Evolutionary conservation across 2,329 filamentous ascomycete genomes (phyloP).

Genomic region (Kalmusia sp.): DNA sequence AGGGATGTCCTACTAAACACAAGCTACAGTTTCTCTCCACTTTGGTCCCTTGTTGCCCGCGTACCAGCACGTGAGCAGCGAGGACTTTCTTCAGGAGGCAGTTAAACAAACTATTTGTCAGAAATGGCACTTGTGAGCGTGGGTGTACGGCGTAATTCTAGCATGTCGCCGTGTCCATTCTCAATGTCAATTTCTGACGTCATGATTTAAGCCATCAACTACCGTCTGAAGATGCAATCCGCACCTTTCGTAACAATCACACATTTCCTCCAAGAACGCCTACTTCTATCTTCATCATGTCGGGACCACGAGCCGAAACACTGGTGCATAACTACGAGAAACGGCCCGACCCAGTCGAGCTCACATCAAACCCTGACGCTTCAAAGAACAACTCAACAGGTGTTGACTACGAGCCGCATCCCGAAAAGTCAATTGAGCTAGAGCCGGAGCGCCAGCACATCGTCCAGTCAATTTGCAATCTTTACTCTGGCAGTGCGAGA

Average conservation of each 20-base stretch:
- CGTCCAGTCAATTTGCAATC: conserved; percentile 50
- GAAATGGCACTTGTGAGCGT: no score
- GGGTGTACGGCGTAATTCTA: neutral
- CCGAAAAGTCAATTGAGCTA: conserved; percentile 25
- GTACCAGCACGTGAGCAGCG: no score
- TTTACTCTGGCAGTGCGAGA: conserved; percentile 57
- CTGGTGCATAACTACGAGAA: conserved; percentile 26
- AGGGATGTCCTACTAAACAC: no score
- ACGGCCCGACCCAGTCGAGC: conserved; percentile 31
- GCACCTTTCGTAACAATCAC: neutral
- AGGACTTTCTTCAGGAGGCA: no score
- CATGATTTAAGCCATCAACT: neutral
- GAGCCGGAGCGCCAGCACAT: conserved; percentile 47
- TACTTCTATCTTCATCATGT: conserved; percentile 10
- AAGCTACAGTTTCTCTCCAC: no score
- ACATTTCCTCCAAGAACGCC: neutral
- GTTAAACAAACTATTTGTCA: no score
- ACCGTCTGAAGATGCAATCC: neutral
- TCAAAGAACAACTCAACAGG: conserved; percentile 36
- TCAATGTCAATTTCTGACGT: neutral
- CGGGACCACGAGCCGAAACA: conserved; percentile 11
- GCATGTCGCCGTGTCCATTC: neutral
- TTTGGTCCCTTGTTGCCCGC: no score
- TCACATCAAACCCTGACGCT: conserved; percentile 35
- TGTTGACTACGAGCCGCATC: conserved; percentile 39